A percentile compares a stretch with the other conserved stretches of the same genome.
These are phyloP conservation scores for Pseudonitzschia pungens DNA, from an alignment of 108 stramenopile genomes.

Conservation along the genomic window DNA sequence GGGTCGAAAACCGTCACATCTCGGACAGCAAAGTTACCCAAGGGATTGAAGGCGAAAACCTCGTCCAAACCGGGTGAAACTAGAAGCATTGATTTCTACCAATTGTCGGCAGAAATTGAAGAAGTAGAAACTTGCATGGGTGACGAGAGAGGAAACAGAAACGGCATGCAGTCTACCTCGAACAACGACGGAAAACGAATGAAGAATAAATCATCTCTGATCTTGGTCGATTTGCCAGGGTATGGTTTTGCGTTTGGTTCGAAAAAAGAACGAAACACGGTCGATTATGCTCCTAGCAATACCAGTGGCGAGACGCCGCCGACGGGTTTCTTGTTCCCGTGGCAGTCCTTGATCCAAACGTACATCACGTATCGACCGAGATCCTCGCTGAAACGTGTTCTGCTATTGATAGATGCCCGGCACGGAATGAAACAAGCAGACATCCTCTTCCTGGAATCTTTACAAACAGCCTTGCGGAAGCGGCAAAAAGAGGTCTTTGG, in stretches of 20 bases:
- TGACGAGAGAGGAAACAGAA: not conserved
- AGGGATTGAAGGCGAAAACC: constrained; percentile 68
- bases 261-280: constrained; percentile 23
- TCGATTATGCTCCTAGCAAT: too few relatives aligned
- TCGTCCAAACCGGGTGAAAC: constrained; percentile 78
- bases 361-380: constrained; percentile 61
- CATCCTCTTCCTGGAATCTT: constrained; percentile 54
- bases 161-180: not conserved
- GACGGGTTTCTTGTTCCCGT: constrained; percentile 28
- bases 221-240: constrained; percentile 78
- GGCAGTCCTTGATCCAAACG: constrained; percentile 63
- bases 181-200: constrained; percentile 10
- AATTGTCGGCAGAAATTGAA: constrained; percentile 44
- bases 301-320: not conserved
- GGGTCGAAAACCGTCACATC: constrained; percentile 16
- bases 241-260: constrained; percentile 86
- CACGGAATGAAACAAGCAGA: constrained; percentile 82
- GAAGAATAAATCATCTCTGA: constrained; percentile 40
- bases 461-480: constrained; percentile 39
- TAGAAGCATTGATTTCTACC: constrained; percentile 71
- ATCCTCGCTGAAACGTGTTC: constrained; percentile 61
- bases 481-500: not conserved
- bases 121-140: not conserved
- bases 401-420: constrained; percentile 77
- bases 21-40: constrained; percentile 59